Evolutionary conservation across 768 basidiomycete species (phyloP).

Genomic region (Coprinopsis strossmayeri): DNA sequence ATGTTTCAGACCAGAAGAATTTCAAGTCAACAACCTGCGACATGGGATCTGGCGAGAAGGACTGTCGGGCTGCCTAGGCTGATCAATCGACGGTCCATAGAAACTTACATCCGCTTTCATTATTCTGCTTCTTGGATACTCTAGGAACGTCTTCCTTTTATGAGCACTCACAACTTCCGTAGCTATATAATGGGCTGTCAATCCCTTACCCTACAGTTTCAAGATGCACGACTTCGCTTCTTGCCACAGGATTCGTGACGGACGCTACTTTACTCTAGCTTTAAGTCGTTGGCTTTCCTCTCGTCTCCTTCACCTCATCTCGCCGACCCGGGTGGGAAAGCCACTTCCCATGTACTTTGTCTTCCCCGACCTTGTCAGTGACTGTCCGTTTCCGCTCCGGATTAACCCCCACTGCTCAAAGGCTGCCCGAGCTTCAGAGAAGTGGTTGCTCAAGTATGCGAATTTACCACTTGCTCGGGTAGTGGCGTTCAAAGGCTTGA

Average conservation of each 20-base stretch:
- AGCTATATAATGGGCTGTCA: conserved; percentile 1
- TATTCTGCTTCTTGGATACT: conserved; percentile 9
- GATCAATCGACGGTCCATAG: conserved; percentile 10
- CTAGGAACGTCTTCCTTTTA: conserved; percentile 5
- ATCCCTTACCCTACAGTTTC: background rate
- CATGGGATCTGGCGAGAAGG: conserved; percentile 6
- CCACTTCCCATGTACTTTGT: conserved; percentile 30
- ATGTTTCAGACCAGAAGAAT: too few relatives aligned
- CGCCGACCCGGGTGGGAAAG: conserved; percentile 6
- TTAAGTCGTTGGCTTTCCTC: conserved; percentile 3
- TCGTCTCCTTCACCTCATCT: background rate
- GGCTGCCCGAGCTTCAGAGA: conserved; percentile 37
- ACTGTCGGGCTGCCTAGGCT: conserved; percentile 8
- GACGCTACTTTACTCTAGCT: conserved; percentile 1
- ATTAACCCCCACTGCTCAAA: conserved; percentile 38
- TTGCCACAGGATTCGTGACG: conserved; percentile 7
- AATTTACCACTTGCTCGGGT: conserved; percentile 35
- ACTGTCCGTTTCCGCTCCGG: conserved; percentile 39
- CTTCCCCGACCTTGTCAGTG: conserved; percentile 47
- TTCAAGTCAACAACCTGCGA: background rate
- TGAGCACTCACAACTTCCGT: background rate
- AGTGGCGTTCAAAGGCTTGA: conserved; percentile 46
- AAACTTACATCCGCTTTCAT: conserved; percentile 13
- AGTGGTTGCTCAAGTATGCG: conserved; percentile 41
- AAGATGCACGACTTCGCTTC: conserved; percentile 1